Evolutionary conservation across 352 stramenopile species (phyloP).

Genomic region (Phytophthora fragariae): DNA sequence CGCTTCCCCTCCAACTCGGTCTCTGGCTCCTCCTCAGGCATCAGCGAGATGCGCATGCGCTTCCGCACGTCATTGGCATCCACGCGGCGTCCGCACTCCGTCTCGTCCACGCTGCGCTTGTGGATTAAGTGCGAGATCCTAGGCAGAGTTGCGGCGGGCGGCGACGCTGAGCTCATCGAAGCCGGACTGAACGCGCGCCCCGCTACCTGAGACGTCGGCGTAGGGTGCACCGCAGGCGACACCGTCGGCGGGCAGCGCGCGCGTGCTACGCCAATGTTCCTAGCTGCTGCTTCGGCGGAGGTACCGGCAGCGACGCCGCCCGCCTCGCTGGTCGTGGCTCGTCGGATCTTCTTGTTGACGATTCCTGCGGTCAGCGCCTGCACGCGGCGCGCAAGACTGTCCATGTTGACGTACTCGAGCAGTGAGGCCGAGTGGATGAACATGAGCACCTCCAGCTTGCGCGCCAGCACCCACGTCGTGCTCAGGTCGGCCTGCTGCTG

Average conservation of each 20-base stretch:
- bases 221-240: conserved; percentile 28
- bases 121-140: conserved; percentile 50
- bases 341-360: conserved; percentile 88
- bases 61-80: conserved; percentile 17
- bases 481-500: conserved; percentile 19
- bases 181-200: conserved; percentile 19
- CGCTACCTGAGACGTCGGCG: conserved; percentile 9
- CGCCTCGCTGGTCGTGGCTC: conserved; percentile 34
- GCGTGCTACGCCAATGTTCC: not conserved
- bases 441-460: conserved; percentile 85
- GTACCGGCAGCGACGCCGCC: not conserved
- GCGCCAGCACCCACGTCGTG: conserved; percentile 77
- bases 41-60: conserved; percentile 34
- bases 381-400: conserved; percentile 80
- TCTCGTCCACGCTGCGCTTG: conserved; percentile 49
- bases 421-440: conserved; percentile 86
- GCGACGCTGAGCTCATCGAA: conserved; percentile 4
- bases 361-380: conserved; percentile 83
- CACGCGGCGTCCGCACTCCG: conserved; percentile 20
- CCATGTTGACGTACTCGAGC: conserved; percentile 82
- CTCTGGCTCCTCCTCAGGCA: conserved; percentile 23
- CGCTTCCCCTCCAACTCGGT: conserved; percentile 33
- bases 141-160: conserved; percentile 39
- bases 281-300: too few species aligned
- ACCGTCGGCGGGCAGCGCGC: conserved; percentile 22